Base-by-base conservation (phyloP, 495 filamentous ascomycete species). In the Podospora pseudopauciseta region DNA sequence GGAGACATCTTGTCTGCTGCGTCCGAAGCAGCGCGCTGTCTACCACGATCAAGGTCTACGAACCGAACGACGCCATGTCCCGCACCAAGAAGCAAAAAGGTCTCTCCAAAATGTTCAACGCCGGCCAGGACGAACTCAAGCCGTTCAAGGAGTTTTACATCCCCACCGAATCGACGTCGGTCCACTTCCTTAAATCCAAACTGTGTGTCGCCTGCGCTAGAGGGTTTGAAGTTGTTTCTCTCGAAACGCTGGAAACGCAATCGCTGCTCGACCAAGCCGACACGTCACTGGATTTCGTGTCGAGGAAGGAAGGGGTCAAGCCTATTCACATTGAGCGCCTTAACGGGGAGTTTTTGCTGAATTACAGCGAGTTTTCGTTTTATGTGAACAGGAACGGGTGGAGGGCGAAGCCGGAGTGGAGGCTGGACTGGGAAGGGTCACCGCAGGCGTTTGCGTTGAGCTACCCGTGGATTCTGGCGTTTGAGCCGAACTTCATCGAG, bases 141-240 rank as follows among this genome's bases (percentile, higher is more conserved):
- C 92, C 94, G 18, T 97, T 95, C 85, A 97, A 98, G 86, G 96
- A 99, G 83, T 97, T 97, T 75, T 98, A 98, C 79, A 97, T 99
- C 71, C 96, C 96, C 7, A 92, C 93, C 5, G 96, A 99, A 80
- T 94, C 93, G 6, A 92, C 90, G 2, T 97, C 94, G 60, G 94
- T 99, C 27, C 96, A 99, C 77, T 99, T 97, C 86, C 85, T 99
- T 69, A 92, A 93, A 70, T 94, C 92, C 69, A 98, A 96, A 73
- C 86, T 99, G 20, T 99, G 96, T 76, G 95, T 98, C 58, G 96
- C 93, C 49, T 98, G 95, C 79, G 89, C 93, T 3, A 86, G 91
- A 74, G 96, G 96, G 55, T 99, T 99, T 79, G 96, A 99, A 76
- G 93, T 99, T 59, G 96, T 99, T 71, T 92, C 88, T 74, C 86